Evolutionary conservation across 306 rosid species (phyloP), one percentile per base, ranked within the genome.

Genomic region (Casuarina glauca): DNA sequence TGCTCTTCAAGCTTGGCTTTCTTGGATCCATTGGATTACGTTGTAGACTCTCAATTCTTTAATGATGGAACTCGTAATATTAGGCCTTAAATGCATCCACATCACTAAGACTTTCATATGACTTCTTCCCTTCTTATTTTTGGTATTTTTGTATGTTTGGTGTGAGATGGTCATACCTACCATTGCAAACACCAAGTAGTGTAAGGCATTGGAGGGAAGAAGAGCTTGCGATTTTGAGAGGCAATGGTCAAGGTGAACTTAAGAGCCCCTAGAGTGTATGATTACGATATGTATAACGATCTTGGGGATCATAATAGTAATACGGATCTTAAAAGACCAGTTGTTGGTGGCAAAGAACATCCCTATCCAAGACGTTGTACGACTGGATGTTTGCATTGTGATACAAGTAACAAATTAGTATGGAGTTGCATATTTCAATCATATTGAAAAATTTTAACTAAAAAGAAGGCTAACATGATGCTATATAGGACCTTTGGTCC

Each of bases 221-320:
- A 43, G 91, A 88, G 69, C 83, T 88, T 2, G 48, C 7, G 69
- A 71, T n/a, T 38, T n/a, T 84, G 50, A 70, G 86, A 13, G 92
- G 92, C 0, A 80, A 82, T 70, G 88, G 92, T 2, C 26, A 45
- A 13, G 89, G 90, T 43, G 84, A 82, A 20, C 84, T 88, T 9
- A 70, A 72, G 79, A 17, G 5, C 0, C 75, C 74, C 16, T 19
- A 84, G 90, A 39, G 70, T 88, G 2, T 88, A 88, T 8, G 92
- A 88, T 69, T 88, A 84, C 3, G 92, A 88, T 70, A 85, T 86
- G 5, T 88, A 84, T 54, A 84, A 86, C 11, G 92, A 88, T 51
- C 74, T 88, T 43, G 92, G 88, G 3, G 19, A 82, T 57, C 88
- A 87, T 5, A 85, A 81, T 32, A 58, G 5, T n/a, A 72, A 16